Evolutionary conservation across 2,329 filamentous ascomycete species (phyloP), one percentile per base, ranked within the genome.

Genomic region (Scedosporium apiospermum): DNA sequence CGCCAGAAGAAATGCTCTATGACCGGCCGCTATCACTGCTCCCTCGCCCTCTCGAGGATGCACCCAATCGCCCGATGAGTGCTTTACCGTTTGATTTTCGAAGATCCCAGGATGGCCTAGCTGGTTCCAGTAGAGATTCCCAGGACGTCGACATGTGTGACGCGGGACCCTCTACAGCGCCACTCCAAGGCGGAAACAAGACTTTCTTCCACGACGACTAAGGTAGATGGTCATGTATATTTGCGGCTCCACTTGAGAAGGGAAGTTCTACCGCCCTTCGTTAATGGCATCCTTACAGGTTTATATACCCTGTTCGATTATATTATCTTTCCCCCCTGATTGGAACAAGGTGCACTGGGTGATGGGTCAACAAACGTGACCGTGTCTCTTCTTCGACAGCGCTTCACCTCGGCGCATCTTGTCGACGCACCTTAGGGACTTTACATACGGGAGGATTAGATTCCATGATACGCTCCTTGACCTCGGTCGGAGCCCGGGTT

Each of bases 1-100:
- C 93, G 14, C 91, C 91, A 0, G 88, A 91, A 64, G 89, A 91
- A 61, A 77, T 80, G 64, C 77, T 81, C 23, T 80, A 78, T 64
- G 84, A 86, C 60, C 75, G 78, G 9, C 78, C 80, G 1, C 70
- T 80, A n/a, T 79, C 80, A 41, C 72, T 83, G 49, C 75, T 81
- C 60, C 78, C 81, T 62, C 74, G 77, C 46, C 70, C 76, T 2
- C 68, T 79, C 16, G 80, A 83, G 59, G 72, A 78, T 42, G 70
- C 77, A 5, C 76, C 79, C 0, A 74, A 72, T 60, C 76, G 80
- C n/a, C 79, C 83, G 2, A 66, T 80, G 66, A 85, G 81, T 63
- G 81, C 81, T 3, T 76, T 81, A 71, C 75, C 75, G 6, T 72
- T 80, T 30, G 78, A 78, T 66, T 79, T 76, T 65, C 74, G 77